Percentiles rank a stretch among this genome's conserved stretches.
Conservation (phyloP, 2,329 filamentous ascomycete genomes). For the Calonectria leucothoes region DNA sequence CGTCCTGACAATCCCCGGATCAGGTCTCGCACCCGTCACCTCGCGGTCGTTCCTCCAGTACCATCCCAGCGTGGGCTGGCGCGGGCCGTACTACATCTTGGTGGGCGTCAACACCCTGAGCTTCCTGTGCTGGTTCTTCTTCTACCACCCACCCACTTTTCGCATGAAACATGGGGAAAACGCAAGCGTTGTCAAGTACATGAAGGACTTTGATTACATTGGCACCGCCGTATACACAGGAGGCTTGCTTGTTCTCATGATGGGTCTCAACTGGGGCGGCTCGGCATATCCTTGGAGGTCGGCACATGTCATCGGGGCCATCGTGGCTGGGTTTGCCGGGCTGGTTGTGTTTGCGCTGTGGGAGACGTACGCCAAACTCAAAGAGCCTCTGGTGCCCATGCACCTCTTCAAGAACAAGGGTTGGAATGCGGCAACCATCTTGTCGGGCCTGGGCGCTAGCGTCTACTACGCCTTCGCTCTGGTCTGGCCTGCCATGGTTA, state of each 20-base stretch:
- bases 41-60: slow-evolving; percentile 41
- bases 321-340: slow-evolving; percentile 41
- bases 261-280: slow-evolving; percentile 48
- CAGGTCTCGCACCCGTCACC: slow-evolving; percentile 43
- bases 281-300: slow-evolving; percentile 47
- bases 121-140: slow-evolving; percentile 44
- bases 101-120: slow-evolving; percentile 43
- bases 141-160: slow-evolving; percentile 49
- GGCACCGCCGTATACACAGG: slow-evolving; percentile 45
- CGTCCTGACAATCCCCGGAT: slow-evolving; percentile 45
- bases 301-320: slow-evolving; percentile 42
- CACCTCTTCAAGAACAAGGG: slow-evolving; percentile 48
- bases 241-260: slow-evolving; percentile 45
- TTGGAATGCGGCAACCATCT: slow-evolving; percentile 46
- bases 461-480: slow-evolving; percentile 53
- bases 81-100: slow-evolving; percentile 44
- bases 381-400: slow-evolving; percentile 51
- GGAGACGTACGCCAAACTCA: slow-evolving; percentile 40
- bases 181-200: slow-evolving; percentile 36
- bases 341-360: slow-evolving; percentile 42
- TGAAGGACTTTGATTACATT: slow-evolving; percentile 47
- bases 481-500: slow-evolving; percentile 50
- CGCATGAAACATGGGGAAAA: slow-evolving; percentile 43
- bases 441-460: slow-evolving; percentile 49
- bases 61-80: slow-evolving; percentile 41